Evolutionary conservation across 805 yeast genomes (phyloP).

Genomic region (Blastobotrys parvus): DNA sequence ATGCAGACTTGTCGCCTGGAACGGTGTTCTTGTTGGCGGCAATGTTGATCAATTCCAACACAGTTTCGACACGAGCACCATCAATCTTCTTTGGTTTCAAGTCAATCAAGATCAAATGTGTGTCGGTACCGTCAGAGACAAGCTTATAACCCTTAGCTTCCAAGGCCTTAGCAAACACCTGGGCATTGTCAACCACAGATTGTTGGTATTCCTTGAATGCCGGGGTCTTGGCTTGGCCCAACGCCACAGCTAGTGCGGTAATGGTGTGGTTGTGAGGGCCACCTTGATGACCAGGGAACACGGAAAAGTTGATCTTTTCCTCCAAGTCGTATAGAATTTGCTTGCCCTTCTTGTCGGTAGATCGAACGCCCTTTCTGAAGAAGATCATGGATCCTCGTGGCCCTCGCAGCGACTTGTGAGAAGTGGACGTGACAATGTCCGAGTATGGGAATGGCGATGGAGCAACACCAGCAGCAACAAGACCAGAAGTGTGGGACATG

Average conservation of each 20-base stretch:
- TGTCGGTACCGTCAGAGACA: constrained; percentile 91
- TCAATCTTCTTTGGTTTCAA: constrained; percentile 74
- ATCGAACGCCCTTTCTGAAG: constrained; percentile 89
- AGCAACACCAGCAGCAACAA: constrained; percentile 89
- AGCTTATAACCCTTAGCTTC: constrained; percentile 57
- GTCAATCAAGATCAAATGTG: constrained; percentile 82
- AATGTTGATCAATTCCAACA: constrained; percentile 81
- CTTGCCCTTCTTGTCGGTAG: constrained; percentile 73
- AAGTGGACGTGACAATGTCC: constrained; percentile 95
- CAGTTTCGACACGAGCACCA: constrained; percentile 92
- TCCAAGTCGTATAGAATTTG: constrained; percentile 82
- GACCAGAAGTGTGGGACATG: constrained; percentile 97
- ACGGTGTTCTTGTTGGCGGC: constrained; percentile 95
- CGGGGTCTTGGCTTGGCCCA: constrained; percentile 83
- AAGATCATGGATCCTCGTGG: constrained; percentile 99
- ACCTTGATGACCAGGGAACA: constrained; percentile 99
- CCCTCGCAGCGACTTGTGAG: constrained; percentile 96
- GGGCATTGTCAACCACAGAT: constrained; percentile 74
- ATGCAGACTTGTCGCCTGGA: constrained; percentile 93
- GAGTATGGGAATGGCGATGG: constrained; percentile 90
- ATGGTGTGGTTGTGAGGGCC: constrained; percentile 99
- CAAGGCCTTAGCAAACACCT: constrained; percentile 64
- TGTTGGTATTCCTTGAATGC: constrained; percentile 83
- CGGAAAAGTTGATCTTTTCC: constrained; percentile 87
- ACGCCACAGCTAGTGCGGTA: constrained; percentile 90